These are phyloP conservation scores for Candida sp. DNA, from an alignment of 1,139 yeast genomes.

Conservation along the genomic window DNA sequence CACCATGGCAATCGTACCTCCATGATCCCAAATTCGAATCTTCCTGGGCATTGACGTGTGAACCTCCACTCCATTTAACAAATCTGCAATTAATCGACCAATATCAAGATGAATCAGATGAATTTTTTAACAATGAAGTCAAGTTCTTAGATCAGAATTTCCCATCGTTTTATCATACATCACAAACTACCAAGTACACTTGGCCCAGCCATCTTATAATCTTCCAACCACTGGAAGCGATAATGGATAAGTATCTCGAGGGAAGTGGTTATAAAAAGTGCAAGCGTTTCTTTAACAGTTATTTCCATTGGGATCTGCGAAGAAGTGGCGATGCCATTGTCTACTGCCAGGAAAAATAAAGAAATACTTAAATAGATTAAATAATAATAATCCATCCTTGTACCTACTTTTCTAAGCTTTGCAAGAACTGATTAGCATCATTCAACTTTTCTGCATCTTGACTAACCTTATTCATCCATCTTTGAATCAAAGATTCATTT, in stretches of 20 bases:
- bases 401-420: not conserved
- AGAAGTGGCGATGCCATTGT: constrained; percentile 77
- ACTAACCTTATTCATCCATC: constrained; percentile 61
- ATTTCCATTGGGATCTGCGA: constrained; percentile 84
- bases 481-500: constrained; percentile 48
- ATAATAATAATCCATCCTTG: not conserved
- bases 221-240: constrained; percentile 59
- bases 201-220: constrained; percentile 77
- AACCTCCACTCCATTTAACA: constrained; percentile 68
- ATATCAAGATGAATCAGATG: constrained; percentile 87
- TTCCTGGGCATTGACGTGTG: constrained; percentile 83
- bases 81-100: constrained; percentile 21
- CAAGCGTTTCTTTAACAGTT: constrained; percentile 68
- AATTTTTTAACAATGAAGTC: constrained; percentile 66
- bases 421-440: constrained; percentile 43
- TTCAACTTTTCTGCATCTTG: constrained; percentile 61
- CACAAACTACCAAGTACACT: constrained; percentile 26
- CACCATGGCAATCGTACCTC: constrained; percentile 90
- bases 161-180: constrained; percentile 7
- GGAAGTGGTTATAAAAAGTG: constrained; percentile 45
- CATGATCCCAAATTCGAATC: constrained; percentile 50
- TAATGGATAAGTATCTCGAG: constrained; percentile 35
- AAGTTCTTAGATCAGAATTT: constrained; percentile 36
- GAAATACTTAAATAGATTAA: too few relatives aligned
- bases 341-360: constrained; percentile 20